These are phyloP conservation scores for Caloboletus firmus DNA, from an alignment of 1,284 basidiomycete genomes.

Conservation along the genomic window DNA sequence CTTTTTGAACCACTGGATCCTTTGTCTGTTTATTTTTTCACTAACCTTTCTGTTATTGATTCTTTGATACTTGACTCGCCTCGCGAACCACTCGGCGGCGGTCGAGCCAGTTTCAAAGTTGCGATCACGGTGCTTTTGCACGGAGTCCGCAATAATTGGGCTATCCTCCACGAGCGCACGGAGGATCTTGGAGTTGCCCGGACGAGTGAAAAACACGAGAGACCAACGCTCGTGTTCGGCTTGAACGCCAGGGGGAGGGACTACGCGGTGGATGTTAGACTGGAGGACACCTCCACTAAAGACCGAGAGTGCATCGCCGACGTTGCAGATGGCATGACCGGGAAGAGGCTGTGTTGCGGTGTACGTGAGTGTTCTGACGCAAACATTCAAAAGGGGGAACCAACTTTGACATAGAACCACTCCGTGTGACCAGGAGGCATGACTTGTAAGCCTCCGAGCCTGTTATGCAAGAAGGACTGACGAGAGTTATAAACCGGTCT, in stretches of 20 bases:
- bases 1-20: not conserved
- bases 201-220: conserved; percentile 62
- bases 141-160: conserved; percentile 43
- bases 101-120: conserved; percentile 43
- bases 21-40: not conserved
- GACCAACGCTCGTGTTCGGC: conserved; percentile 52
- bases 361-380: not conserved
- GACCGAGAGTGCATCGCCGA: conserved; percentile 58
- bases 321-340: conserved; percentile 59
- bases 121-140: conserved; percentile 33
- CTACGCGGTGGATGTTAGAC: conserved; percentile 55
- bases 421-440: conserved; percentile 58
- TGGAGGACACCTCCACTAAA: conserved; percentile 60
- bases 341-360: conserved; percentile 48
- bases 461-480: conserved; percentile 66
- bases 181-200: conserved; percentile 50
- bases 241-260: conserved; percentile 50
- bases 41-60: conserved; percentile 45
- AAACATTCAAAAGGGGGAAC: not conserved
- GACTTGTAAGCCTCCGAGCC: conserved; percentile 68
- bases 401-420: conserved; percentile 69
- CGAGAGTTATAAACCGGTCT: conserved; percentile 2
- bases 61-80: conserved; percentile 47
- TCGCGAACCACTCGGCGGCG: conserved; percentile 48
- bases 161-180: conserved; percentile 54